Evolutionary conservation across 441 rosid genomes (phyloP).

Genomic region (Euphorbia celastroides): DNA sequence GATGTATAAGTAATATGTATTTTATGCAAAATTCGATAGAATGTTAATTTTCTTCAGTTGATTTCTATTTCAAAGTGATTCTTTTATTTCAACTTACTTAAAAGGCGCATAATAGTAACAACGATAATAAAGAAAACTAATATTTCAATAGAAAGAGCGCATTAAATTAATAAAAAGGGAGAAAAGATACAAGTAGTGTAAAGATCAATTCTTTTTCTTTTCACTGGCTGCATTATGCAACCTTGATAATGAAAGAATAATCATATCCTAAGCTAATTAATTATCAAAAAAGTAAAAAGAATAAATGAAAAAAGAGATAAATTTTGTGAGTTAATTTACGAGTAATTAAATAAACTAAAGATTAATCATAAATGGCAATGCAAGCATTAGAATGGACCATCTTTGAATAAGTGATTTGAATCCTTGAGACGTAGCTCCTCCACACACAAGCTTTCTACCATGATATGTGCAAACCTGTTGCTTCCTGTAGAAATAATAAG

Average conservation of each 20-base stretch:
- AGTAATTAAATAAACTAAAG: conserved; percentile 2
- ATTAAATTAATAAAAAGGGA: no score
- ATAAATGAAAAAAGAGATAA: not conserved
- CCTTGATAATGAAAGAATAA: not conserved
- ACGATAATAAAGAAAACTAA: no score
- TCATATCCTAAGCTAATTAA: not conserved
- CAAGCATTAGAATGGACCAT: conserved; percentile 22
- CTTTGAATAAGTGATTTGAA: conserved; percentile 25
- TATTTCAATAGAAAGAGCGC: no score
- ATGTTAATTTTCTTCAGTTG: no score
- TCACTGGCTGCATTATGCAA: not conserved
- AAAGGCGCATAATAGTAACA: no score
- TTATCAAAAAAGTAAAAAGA: no score
- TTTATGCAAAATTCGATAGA: no score
- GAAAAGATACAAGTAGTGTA: no score
- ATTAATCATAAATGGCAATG: conserved; percentile 3
- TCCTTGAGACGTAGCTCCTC: conserved; percentile 32
- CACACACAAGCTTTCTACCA: conserved; percentile 51
- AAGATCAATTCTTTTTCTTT: no score
- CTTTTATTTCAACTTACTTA: no score
- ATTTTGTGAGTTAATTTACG: not conserved
- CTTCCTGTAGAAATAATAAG: conserved; percentile 33
- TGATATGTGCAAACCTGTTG: conserved; percentile 71
- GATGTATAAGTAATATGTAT: no score
- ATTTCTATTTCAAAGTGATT: no score